phyloP scores from a whole-genome alignment of 257 asterid genomes.

The Salvia rosmarinus region DNA sequence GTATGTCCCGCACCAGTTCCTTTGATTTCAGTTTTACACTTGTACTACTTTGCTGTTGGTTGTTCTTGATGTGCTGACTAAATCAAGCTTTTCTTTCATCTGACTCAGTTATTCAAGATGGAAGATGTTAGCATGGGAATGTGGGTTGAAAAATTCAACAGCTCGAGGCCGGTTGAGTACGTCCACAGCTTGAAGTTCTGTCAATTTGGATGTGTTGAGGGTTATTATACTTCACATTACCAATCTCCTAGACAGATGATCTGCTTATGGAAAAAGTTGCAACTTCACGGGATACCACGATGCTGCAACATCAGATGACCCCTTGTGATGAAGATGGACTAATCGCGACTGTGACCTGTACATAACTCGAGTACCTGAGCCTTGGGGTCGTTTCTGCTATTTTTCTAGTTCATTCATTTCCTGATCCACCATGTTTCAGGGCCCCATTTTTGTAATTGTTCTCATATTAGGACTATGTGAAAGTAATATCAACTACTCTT shows the following conservation, averaged over 20 bases:
- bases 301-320: constrained; percentile 93
- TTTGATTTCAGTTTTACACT: not conserved
- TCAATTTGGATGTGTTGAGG: constrained; percentile 86
- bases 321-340: constrained; percentile 3
- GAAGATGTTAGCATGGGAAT: constrained; percentile 98
- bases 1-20: not conserved
- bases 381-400: constrained; percentile 21
- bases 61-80: constrained; percentile 22
- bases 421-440: constrained; percentile 27
- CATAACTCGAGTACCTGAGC: constrained; percentile 39
- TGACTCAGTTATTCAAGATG: constrained; percentile 86
- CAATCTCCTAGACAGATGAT: constrained; percentile 95
- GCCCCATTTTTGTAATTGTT: constrained; percentile 46
- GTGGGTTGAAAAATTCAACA: constrained; percentile 92
- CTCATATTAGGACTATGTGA: constrained; percentile 39
- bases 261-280: constrained; percentile 87
- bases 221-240: constrained; percentile 83
- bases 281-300: constrained; percentile 55
- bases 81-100: constrained; percentile 12
- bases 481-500: constrained; percentile 26
- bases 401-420: constrained; percentile 32
- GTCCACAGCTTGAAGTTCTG: constrained; percentile 89
- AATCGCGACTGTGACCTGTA: constrained; percentile 36
- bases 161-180: constrained; percentile 61
- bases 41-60: not conserved